Percentiles rank a stretch among this genome's conserved stretches.
phyloP scores from a whole-genome alignment of 1,139 yeast genomes.

The Sugiyamaella castrensis region DNA sequence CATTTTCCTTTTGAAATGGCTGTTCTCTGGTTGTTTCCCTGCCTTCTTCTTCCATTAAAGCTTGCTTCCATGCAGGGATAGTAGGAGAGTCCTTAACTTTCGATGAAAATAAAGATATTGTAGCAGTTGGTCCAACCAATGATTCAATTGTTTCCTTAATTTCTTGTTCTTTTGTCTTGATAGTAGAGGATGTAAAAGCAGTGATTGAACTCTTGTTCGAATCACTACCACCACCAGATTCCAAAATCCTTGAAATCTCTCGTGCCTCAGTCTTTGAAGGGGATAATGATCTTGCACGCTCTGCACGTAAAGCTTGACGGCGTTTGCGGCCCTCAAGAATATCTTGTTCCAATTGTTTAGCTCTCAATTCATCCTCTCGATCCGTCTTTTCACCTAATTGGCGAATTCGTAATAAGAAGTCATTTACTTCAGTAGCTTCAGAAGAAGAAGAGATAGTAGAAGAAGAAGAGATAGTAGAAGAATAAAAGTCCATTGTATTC shows the following conservation, averaged over 20 bases:
- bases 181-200: neutral
- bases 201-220: neutral
- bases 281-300: slow-evolving; percentile 26
- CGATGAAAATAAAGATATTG: slow-evolving; percentile 9
- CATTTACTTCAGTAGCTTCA: slow-evolving; percentile 34
- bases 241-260: neutral
- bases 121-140: slow-evolving; percentile 23
- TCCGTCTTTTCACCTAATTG: slow-evolving; percentile 38
- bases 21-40: neutral
- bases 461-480: neutral
- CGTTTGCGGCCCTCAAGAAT: slow-evolving; percentile 35
- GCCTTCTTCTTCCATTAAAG: slow-evolving; percentile 2
- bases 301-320: slow-evolving; percentile 33
- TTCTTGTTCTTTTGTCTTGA: slow-evolving; percentile 23
- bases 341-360: slow-evolving; percentile 37
- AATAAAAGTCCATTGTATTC: too few species aligned
- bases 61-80: slow-evolving; percentile 12
- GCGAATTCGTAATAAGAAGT: slow-evolving; percentile 36
- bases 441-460: neutral
- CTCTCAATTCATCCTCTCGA: slow-evolving; percentile 39
- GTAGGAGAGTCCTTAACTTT: slow-evolving; percentile 8
- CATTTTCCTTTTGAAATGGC: too few species aligned
- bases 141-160: slow-evolving; percentile 24
- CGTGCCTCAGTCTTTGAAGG: slow-evolving; percentile 22
- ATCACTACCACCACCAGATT: neutral